A percentile compares a stretch with the other conserved stretches of the same genome.
Conservation (phyloP, 75 land plant species). For the Selaginella tamariscina region DNA sequence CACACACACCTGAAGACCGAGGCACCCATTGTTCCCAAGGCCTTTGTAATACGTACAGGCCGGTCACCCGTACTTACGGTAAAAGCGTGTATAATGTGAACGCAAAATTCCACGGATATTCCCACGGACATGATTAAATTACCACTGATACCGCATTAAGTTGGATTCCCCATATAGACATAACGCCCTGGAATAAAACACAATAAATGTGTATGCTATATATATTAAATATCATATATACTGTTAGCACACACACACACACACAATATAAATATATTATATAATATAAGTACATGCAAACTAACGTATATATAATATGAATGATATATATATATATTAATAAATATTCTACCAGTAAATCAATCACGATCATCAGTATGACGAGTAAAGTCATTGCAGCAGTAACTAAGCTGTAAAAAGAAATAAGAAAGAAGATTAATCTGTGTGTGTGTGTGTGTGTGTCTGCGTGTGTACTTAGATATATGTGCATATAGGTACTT, state of each 20-base stretch:
- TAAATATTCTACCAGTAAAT: not conserved
- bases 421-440: not conserved
- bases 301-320: no score
- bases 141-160: constrained; percentile 94
- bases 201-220: no score
- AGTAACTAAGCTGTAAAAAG: not conserved
- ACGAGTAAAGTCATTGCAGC: not conserved
- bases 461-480: no score
- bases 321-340: no score
- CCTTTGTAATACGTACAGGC: constrained; percentile 46
- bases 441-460: no score
- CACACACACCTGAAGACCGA: constrained; percentile 96
- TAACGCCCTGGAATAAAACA: constrained; percentile 86
- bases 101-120: constrained; percentile 95
- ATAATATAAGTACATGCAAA: no score
- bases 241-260: no score
- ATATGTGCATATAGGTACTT: no score
- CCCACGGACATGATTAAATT: constrained; percentile 87
- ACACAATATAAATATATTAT: no score
- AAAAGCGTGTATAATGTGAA: constrained; percentile 89
- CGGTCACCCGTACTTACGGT: constrained; percentile 62
- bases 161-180: constrained; percentile 72
- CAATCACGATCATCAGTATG: not conserved
- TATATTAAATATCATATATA: no score
- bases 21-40: constrained; percentile 84